Percentiles rank a stretch among this genome's conserved stretches.
phyloP scores from a whole-genome alignment of 768 basidiomycete genomes.

The Scleroderma citrinum region DNA sequence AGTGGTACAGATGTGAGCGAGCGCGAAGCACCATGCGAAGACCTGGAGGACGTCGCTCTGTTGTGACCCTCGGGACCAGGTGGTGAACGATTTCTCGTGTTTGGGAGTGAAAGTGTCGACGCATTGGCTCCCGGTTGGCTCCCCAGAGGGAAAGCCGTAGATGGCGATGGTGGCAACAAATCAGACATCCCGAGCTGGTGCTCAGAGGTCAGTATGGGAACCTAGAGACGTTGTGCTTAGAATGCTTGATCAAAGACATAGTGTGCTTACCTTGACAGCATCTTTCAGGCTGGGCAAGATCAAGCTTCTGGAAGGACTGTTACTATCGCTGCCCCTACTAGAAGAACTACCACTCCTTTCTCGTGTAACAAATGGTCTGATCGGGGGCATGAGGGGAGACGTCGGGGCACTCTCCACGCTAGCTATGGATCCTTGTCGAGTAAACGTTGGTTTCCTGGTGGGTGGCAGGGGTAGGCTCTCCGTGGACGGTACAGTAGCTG shows the following conservation, averaged over 20 bases:
- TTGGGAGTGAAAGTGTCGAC: slow-evolving; percentile 37
- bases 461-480: slow-evolving; percentile 8
- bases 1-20: slow-evolving; percentile 31
- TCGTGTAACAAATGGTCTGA: slow-evolving; percentile 41
- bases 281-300: slow-evolving; percentile 62
- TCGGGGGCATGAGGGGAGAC: slow-evolving; percentile 37
- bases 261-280: slow-evolving; percentile 53
- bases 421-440: slow-evolving; percentile 48
- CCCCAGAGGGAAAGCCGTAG: slow-evolving; percentile 21
- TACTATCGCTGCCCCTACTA: slow-evolving; percentile 33
- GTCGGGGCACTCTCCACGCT: slow-evolving; percentile 45
- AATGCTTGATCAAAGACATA: background rate
- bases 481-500: slow-evolving; percentile 5
- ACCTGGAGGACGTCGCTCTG: slow-evolving; percentile 17
- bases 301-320: slow-evolving; percentile 22
- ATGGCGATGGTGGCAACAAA: slow-evolving; percentile 71
- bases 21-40: slow-evolving; percentile 25
- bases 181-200: slow-evolving; percentile 65
- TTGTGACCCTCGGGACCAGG: slow-evolving; percentile 18
- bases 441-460: slow-evolving; percentile 33
- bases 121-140: slow-evolving; percentile 29
- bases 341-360: slow-evolving; percentile 46
- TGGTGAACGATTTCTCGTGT: slow-evolving; percentile 28
- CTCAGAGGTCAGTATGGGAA: slow-evolving; percentile 62
- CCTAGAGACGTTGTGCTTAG: slow-evolving; percentile 30